A percentile compares a stretch with the other conserved stretches of the same genome.
Evolutionary conservation across 2,329 filamentous ascomycete genomes (phyloP).

Genomic region (Clarireedia paspali): DNA sequence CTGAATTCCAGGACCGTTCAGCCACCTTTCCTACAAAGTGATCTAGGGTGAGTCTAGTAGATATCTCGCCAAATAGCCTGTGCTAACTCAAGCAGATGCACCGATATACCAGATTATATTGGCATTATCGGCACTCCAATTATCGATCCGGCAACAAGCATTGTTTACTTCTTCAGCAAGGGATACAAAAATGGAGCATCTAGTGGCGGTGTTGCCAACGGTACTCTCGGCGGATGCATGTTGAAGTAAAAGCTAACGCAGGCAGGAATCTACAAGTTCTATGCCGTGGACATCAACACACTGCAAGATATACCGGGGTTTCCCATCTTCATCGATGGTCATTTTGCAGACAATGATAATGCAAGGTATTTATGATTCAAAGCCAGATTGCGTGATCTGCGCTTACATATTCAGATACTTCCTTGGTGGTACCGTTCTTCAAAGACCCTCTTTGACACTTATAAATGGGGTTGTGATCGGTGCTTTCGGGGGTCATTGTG

Average conservation of each 20-base stretch:
- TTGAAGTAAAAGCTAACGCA: not conserved
- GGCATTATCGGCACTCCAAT: slow-evolving; percentile 18
- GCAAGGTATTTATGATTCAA: slow-evolving; percentile 23
- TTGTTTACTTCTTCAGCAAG: slow-evolving; percentile 19
- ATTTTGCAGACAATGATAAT: slow-evolving; percentile 37
- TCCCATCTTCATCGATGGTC: slow-evolving; percentile 38
- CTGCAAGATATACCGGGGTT: slow-evolving; percentile 33
- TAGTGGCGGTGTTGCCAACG: slow-evolving; percentile 22
- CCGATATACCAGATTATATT: slow-evolving; percentile 15
- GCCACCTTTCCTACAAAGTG: slow-evolving; percentile 39
- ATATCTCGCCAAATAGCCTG: no score
- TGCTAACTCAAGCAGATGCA: slow-evolving; percentile 27
- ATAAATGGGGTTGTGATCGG: slow-evolving; percentile 37
- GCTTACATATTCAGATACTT: slow-evolving; percentile 30
- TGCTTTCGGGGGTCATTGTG: slow-evolving; percentile 41
- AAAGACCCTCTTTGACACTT: slow-evolving; percentile 35
- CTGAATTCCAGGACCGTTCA: slow-evolving; percentile 39
- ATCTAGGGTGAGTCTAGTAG: slow-evolving; percentile 19
- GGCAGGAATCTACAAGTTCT: slow-evolving; percentile 25
- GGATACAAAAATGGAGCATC: slow-evolving; percentile 14
- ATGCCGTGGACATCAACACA: slow-evolving; percentile 30
- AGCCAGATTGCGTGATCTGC: no score
- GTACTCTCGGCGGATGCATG: slow-evolving; percentile 1
- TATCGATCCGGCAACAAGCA: slow-evolving; percentile 16
- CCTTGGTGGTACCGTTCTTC: slow-evolving; percentile 38